Percentiles rank a stretch among this genome's conserved stretches.
These are phyloP conservation scores for Orobanche coerulescens DNA, from an alignment of 257 asterid genomes.

Conservation along the genomic window DNA sequence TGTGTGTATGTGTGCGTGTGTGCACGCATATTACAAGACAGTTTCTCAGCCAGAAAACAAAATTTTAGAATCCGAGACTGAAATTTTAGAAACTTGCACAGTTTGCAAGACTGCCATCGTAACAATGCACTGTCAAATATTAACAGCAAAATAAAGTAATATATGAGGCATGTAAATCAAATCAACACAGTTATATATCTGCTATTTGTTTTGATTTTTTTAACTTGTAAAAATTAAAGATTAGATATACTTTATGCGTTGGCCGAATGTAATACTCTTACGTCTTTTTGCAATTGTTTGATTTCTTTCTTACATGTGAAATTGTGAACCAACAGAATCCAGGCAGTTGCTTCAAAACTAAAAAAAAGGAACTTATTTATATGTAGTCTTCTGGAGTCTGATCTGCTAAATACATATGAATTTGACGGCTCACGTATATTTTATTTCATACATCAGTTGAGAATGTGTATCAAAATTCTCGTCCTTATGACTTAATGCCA, in stretches of 20 bases:
- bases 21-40: too few species aligned
- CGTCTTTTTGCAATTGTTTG: slow-evolving; percentile 14
- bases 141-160: background rate
- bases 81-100: too few species aligned
- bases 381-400: slow-evolving; percentile 4
- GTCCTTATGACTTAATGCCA: too few species aligned
- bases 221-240: background rate
- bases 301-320: slow-evolving; percentile 11
- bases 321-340: background rate
- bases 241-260: background rate
- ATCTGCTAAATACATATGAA: background rate
- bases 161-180: background rate
- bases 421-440: slow-evolving; percentile 21
- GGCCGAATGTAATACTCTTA: background rate
- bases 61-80: too few species aligned
- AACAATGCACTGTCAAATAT: too few species aligned
- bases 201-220: background rate
- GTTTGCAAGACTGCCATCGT: too few species aligned
- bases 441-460: slow-evolving; percentile 7
- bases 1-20: too few species aligned
- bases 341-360: slow-evolving; percentile 6
- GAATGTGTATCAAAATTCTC: too few species aligned
- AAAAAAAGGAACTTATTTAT: background rate
- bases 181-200: background rate
- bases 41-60: too few species aligned